Percentiles rank a stretch among this genome's conserved stretches.
Conservation (phyloP, 805 yeast genomes). For the Candida ascalaphidarum region DNA sequence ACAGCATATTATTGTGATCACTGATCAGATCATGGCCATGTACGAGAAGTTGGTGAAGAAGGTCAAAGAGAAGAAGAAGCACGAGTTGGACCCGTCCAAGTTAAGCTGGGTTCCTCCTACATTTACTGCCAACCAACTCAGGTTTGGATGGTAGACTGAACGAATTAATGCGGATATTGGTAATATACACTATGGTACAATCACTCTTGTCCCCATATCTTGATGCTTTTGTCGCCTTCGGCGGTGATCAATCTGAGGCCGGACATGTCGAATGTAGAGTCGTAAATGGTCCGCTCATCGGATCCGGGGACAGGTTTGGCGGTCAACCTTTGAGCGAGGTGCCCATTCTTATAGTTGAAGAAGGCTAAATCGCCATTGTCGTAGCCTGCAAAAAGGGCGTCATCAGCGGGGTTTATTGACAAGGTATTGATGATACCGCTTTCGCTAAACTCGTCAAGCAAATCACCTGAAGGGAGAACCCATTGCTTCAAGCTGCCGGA, state of each 20-base stretch:
- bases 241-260: conserved; percentile 80
- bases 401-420: conserved; percentile 51
- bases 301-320: conserved; percentile 68
- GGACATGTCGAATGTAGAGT: conserved; percentile 68
- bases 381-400: conserved; percentile 68
- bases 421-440: conserved; percentile 58
- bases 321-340: conserved; percentile 42
- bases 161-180: conserved; percentile 85
- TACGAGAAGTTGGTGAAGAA: conserved; percentile 54
- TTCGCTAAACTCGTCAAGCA: conserved; percentile 48
- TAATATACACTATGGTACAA: conserved; percentile 58
- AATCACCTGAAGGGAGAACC: conserved; percentile 69
- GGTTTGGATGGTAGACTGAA: conserved; percentile 79
- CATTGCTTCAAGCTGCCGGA: conserved; percentile 73
- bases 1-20: conserved; percentile 81
- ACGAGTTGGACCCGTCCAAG: conserved; percentile 62
- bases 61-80: conserved; percentile 60
- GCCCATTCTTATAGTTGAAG: conserved; percentile 72
- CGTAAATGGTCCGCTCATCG: conserved; percentile 55
- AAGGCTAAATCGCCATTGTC: conserved; percentile 75
- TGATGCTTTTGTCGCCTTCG: conserved; percentile 82
- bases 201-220: conserved; percentile 55
- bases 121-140: conserved; percentile 88
- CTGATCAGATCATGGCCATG: conserved; percentile 70
- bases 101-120: conserved; percentile 93